These are phyloP conservation scores for Alternaria triticina DNA, from an alignment of 2,329 filamentous ascomycete species.

Conservation along the genomic window DNA sequence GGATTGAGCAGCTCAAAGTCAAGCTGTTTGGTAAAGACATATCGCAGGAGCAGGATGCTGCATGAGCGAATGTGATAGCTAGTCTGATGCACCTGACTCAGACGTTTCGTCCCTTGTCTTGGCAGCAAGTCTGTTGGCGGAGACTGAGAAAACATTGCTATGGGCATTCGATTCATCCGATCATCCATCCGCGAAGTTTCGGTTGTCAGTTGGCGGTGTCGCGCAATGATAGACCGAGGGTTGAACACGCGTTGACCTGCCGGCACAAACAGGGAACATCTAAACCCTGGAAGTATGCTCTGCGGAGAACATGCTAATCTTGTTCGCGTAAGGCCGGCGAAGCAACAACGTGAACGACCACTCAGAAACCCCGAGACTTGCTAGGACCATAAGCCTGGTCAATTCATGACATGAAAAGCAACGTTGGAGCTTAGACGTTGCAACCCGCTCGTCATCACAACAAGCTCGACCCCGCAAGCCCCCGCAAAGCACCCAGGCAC, in stretches of 20 bases:
- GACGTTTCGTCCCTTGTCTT: neutral
- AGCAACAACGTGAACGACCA: neutral
- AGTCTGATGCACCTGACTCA: neutral
- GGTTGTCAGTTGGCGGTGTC: neutral
- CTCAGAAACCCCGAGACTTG: neutral
- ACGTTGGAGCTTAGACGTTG: neutral
- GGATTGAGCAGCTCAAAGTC: neutral
- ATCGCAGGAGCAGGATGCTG: neutral
- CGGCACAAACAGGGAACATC: neutral
- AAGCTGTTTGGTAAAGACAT: neutral
- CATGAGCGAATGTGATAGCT: neutral
- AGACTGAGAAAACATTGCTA: neutral
- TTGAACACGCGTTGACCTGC: neutral
- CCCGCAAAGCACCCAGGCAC: constrained; percentile 2
- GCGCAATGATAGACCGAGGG: neutral
- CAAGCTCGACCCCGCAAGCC: neutral
- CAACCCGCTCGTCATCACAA: neutral
- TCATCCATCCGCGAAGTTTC: neutral
- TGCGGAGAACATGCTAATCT: neutral
- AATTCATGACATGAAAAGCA: neutral
- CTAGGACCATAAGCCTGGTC: neutral
- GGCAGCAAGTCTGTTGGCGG: neutral
- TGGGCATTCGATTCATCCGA: neutral
- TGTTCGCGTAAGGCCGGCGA: neutral
- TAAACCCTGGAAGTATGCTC: neutral